phyloP scores from a whole-genome alignment of 192 early-diverging fungal genomes.

The Pilaira anomala region DNA sequence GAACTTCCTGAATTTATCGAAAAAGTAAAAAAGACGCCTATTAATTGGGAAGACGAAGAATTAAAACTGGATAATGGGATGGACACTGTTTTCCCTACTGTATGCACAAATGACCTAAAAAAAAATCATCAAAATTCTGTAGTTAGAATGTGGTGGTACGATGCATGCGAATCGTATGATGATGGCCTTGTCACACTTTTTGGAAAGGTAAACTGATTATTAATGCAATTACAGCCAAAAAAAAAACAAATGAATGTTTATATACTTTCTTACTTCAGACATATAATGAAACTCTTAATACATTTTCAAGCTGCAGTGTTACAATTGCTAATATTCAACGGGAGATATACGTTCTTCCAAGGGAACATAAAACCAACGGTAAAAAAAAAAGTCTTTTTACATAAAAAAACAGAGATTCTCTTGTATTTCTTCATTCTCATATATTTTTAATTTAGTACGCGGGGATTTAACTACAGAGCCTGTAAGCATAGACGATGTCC shows the following conservation, averaged over 20 bases:
- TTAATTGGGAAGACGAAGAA: too few species aligned
- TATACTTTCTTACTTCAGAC: conserved; percentile 20
- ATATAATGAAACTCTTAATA: conserved; percentile 43
- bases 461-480: conserved; percentile 54
- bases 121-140: too few species aligned
- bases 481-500: conserved; percentile 68
- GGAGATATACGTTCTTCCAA: conserved; percentile 89
- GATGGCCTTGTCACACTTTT: conserved; percentile 86
- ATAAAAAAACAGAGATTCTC: neutral
- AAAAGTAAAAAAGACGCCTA: too few species aligned
- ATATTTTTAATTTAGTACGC: conserved; percentile 10
- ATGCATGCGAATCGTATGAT: conserved; percentile 76
- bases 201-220: conserved; percentile 59
- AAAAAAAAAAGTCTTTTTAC: neutral
- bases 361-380: conserved; percentile 49
- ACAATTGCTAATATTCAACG: conserved; percentile 74
- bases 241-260: neutral
- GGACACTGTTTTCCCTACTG: too few species aligned
- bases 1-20: too few species aligned
- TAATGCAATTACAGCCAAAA: neutral
- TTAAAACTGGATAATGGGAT: too few species aligned
- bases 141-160: conserved; percentile 82
- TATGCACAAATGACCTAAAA: too few species aligned
- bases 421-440: neutral
- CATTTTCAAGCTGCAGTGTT: conserved; percentile 78